Base-by-base conservation (phyloP, 805 yeast genomes). In the Kuraishia borneana region DNA sequence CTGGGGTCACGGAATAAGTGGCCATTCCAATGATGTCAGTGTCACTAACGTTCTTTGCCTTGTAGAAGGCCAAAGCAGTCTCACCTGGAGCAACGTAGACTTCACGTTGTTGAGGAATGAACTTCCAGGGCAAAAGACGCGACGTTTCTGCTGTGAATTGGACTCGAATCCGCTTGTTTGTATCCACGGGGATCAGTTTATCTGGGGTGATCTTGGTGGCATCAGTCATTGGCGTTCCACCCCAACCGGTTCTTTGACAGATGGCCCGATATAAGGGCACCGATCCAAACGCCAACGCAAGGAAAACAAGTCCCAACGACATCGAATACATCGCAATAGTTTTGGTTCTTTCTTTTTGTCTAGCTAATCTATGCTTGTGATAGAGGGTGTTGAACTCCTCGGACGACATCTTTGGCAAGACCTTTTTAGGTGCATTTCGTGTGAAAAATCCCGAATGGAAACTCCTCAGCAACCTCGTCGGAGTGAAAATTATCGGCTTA, bases 1-100 rank as follows among this genome's bases (percentile, higher is more conserved):
- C 96, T 0, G 98, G 98, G 0, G 95, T 75, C 32, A 92, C 96
- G 4, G 95, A 81, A 55, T 92, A 92, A 0, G 98, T 92, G 2
- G 98, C 98, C 95, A 92, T 92, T 6, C 98, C 98, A 35, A 92
- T 84, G 30, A 92, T 83, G 53, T 92, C 97, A 46, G 83, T 83
- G 39, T 79, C 78, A 30, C 95, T 74, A 39, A 63, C 63, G 51
- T 92, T 92, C 55, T 78, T 83, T 18, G 98, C 98, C 54, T 78
- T 82, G 62, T 85, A 92, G 53, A 92, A 92, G 0, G 95, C 96
- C 39, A 92, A 63, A 0, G 98, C 98, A 3, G 98, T 92, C 57
- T 92, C 98, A 17, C 98, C 98, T 1, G 98, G 98, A 7, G 85
- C 76, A 17, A 92, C 81, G 45, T 76, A 75, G 2, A 92, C 97